Conservation (phyloP, 169 alveolate genomes). For the Plasmodium coatneyi region DNA sequence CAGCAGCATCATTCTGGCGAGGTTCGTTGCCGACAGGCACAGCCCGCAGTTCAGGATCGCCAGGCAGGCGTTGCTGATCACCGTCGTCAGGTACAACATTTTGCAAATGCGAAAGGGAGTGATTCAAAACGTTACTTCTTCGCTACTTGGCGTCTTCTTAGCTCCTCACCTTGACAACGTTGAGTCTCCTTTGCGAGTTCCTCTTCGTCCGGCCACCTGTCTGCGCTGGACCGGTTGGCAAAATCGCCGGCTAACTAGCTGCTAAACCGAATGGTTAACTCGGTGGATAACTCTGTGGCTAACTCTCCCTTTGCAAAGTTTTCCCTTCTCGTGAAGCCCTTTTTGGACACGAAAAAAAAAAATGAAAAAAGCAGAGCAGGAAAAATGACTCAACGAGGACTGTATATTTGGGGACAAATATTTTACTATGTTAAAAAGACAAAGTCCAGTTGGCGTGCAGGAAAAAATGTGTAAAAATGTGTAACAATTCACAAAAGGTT, state of each 20-base stretch:
- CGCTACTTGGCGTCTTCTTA: background rate
- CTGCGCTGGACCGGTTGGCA: background rate
- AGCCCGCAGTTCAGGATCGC: constrained; percentile 54
- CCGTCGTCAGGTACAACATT: constrained; percentile 55
- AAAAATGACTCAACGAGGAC: background rate
- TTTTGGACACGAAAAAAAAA: background rate
- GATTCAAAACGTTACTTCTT: background rate
- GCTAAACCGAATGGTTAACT: background rate
- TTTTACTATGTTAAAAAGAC: background rate
- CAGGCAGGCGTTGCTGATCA: constrained; percentile 38
- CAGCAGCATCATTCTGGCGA: constrained; percentile 39
- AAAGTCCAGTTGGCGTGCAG: background rate
- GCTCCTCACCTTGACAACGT: background rate
- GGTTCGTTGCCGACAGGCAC: constrained; percentile 20
- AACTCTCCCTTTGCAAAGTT: background rate
- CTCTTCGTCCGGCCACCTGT: background rate
- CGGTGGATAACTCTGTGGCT: background rate
- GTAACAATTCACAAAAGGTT: background rate
- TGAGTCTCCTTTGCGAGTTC: background rate
- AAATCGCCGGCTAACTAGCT: background rate
- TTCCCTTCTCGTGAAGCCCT: background rate
- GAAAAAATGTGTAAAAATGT: background rate
- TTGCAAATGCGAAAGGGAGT: background rate
- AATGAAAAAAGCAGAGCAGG: background rate
- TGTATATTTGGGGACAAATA: background rate